Conservation (phyloP, 805 yeast species). For the Monosporozyma solicola region DNA sequence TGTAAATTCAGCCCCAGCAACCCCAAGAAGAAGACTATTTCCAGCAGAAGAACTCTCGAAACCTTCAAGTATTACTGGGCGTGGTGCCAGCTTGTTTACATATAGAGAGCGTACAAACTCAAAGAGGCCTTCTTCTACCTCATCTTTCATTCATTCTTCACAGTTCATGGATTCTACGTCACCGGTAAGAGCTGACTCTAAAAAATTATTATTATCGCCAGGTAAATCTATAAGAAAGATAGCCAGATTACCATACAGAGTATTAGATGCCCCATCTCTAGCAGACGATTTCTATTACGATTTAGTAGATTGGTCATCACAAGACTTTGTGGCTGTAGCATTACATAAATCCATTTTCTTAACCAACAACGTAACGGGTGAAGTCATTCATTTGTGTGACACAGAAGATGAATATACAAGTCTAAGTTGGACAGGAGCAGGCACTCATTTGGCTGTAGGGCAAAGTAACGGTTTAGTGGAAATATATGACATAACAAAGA, state of each 20-base stretch:
- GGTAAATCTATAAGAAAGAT: constrained; percentile 70
- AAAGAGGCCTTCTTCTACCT: constrained; percentile 48
- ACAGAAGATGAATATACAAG: constrained; percentile 72
- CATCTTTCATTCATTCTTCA: constrained; percentile 48
- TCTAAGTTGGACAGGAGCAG: constrained; percentile 87
- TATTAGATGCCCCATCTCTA: constrained; percentile 90
- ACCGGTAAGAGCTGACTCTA: constrained; percentile 85
- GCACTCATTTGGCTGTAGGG: constrained; percentile 91
- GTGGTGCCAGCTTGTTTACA: constrained; percentile 56
- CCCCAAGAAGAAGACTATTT: constrained; percentile 30
- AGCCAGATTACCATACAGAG: constrained; percentile 82
- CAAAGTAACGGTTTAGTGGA: constrained; percentile 81
- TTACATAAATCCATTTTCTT: constrained; percentile 79
- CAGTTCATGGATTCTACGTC: constrained; percentile 57
- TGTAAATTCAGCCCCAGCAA: constrained; percentile 23
- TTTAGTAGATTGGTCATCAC: constrained; percentile 91
- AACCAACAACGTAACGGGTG: constrained; percentile 83
- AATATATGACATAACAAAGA: constrained; percentile 85
- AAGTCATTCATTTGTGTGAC: constrained; percentile 73
- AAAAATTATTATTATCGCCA: constrained; percentile 69
- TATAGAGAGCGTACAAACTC: constrained; percentile 60
- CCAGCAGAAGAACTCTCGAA: constrained; percentile 14
- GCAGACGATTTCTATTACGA: constrained; percentile 91
- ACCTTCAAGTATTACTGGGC: constrained; percentile 20
- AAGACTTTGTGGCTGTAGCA: constrained; percentile 83